Evolutionary conservation across 371 early-diverging fungal species (phyloP).

Genomic region (Mortierella sp.): DNA sequence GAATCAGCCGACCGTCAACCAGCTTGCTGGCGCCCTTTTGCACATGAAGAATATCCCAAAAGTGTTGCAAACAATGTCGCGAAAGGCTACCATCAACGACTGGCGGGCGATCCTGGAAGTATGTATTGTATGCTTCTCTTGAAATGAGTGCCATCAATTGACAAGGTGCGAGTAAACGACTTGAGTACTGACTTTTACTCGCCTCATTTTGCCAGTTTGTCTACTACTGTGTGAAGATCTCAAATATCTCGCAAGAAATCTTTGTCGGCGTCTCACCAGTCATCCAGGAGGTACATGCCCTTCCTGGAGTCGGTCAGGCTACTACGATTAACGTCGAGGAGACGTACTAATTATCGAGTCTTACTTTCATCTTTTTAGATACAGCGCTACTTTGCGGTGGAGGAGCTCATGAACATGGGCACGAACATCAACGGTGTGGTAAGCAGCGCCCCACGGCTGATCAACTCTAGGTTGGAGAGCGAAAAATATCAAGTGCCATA

Average conservation of each 20-base stretch:
- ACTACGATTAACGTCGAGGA: neutral
- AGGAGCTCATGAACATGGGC: constrained; percentile 67
- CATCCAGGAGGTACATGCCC: constrained; percentile 57
- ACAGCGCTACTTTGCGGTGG: constrained; percentile 45
- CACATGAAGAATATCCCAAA: constrained; percentile 76
- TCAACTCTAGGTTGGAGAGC: neutral
- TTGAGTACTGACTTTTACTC: neutral
- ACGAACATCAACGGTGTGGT: constrained; percentile 70
- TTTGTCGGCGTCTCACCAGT: constrained; percentile 44
- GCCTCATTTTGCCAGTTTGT: constrained; percentile 64
- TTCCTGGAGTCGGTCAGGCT: too few species aligned
- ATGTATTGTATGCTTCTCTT: neutral
- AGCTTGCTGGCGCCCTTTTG: constrained; percentile 61
- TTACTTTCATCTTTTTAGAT: constrained; percentile 39
- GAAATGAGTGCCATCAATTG: neutral
- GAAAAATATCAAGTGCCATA: neutral
- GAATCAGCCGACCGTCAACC: constrained; percentile 50
- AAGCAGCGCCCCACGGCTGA: constrained; percentile 4
- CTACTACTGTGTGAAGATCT: constrained; percentile 69
- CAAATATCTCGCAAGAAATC: constrained; percentile 51
- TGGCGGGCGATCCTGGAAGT: constrained; percentile 83
- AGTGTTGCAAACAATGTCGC: constrained; percentile 64
- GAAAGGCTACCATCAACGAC: constrained; percentile 67
- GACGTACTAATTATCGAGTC: neutral
- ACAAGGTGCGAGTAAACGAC: neutral